Conservation (phyloP, 179 eudicot species). For the Actinidia polygama region DNA sequence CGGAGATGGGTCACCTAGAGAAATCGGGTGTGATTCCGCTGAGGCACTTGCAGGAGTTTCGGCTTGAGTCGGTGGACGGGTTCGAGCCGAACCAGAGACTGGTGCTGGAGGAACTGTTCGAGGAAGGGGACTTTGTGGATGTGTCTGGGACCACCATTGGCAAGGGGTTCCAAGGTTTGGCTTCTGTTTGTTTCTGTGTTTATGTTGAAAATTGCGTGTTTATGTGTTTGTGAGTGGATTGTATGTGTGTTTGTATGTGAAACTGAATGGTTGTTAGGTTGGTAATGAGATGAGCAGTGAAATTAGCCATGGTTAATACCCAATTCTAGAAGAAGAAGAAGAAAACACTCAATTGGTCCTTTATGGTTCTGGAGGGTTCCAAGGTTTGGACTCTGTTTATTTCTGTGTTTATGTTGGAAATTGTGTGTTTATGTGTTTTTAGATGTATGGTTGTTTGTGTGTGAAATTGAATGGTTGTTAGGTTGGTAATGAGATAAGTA, state of each 20-base stretch:
- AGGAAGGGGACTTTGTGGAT: constrained; percentile 89
- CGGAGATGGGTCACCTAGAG: constrained; percentile 78
- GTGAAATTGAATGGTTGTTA: no score
- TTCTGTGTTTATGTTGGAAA: neutral
- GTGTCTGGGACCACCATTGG: constrained; percentile 91
- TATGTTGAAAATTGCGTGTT: neutral
- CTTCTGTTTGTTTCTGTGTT: neutral
- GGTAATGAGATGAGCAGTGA: neutral
- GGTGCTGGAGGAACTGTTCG: constrained; percentile 65
- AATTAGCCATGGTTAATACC: neutral
- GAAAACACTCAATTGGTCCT: neutral
- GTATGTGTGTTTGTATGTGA: neutral
- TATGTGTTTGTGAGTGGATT: neutral
- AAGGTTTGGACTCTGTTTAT: neutral
- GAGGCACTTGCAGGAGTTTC: constrained; percentile 90
- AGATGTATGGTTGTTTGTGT: no score
- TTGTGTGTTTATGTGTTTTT: no score
- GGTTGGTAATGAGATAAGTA: neutral
- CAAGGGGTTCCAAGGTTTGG: constrained; percentile 91
- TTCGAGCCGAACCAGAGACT: constrained; percentile 68
- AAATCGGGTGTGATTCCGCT: constrained; percentile 82
- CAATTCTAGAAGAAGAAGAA: no score
- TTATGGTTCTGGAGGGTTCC: neutral
- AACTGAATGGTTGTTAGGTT: neutral
- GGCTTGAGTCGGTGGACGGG: constrained; percentile 66